These are phyloP conservation scores for Trichosanthes cucumerina DNA, from an alignment of 306 rosid species.

Conservation along the genomic window DNA sequence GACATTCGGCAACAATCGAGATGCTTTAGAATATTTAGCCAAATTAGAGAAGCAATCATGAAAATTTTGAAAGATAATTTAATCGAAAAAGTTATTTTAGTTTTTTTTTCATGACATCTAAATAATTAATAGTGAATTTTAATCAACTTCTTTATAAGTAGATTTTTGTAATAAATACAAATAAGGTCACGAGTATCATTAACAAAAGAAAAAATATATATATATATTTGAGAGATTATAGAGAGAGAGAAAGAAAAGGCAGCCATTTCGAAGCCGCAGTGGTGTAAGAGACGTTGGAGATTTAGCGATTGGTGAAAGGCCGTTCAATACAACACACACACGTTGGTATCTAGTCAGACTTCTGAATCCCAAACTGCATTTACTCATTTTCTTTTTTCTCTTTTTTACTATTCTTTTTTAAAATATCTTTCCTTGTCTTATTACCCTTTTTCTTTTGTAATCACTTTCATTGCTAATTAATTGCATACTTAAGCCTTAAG, in stretches of 20 bases:
- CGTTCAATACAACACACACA: neutral
- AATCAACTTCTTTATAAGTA: neutral
- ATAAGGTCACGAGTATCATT: neutral
- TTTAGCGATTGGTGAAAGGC: neutral
- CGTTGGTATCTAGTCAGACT: constrained; percentile 9
- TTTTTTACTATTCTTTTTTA: neutral
- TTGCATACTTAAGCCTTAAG: neutral
- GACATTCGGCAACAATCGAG: too few relatives aligned
- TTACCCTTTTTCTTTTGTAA: neutral
- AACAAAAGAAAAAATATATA: neutral
- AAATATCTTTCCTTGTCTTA: neutral
- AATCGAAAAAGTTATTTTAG: neutral
- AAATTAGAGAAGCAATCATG: too few relatives aligned
- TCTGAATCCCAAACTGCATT: neutral
- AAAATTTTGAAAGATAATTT: neutral
- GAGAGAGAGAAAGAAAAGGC: neutral
- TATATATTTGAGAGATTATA: neutral
- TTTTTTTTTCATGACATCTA: neutral
- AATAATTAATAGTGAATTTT: neutral
- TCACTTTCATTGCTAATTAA: neutral
- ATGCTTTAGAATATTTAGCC: too few relatives aligned
- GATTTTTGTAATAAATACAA: neutral
- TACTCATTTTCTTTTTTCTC: neutral
- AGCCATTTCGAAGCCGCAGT: neutral
- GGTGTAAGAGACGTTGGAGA: neutral